phyloP scores from a whole-genome alignment of 768 basidiomycete species.

The Calocera cornea region DNA sequence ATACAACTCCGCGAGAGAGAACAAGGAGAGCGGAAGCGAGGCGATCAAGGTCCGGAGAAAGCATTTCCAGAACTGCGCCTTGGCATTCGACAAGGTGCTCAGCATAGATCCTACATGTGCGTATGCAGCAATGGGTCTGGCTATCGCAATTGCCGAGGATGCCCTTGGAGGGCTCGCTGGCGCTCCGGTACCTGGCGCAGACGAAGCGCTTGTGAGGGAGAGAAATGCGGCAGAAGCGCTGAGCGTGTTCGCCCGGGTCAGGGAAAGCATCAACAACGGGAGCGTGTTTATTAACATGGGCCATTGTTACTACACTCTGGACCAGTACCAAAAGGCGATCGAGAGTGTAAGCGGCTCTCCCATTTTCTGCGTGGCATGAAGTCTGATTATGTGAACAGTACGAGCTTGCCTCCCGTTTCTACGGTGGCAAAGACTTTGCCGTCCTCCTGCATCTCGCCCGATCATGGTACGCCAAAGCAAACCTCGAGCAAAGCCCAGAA shows the following conservation, averaged over 20 bases:
- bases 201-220: constrained; percentile 48
- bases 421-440: constrained; percentile 56
- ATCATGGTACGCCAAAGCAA: constrained; percentile 89
- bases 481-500: constrained; percentile 68
- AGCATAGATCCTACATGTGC: constrained; percentile 73
- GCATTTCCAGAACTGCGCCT: constrained; percentile 68
- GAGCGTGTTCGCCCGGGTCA: constrained; percentile 77
- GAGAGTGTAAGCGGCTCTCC: constrained; percentile 53
- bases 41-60: constrained; percentile 55
- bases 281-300: constrained; percentile 94
- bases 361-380: not conserved
- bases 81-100: constrained; percentile 87
- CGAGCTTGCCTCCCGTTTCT: constrained; percentile 78
- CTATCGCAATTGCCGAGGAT: constrained; percentile 88
- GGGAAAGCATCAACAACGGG: constrained; percentile 69
- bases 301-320: constrained; percentile 82
- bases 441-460: constrained; percentile 76
- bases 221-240: constrained; percentile 77
- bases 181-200: constrained; percentile 27
- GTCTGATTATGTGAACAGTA: constrained; percentile 45
- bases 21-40: constrained; percentile 44
- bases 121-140: constrained; percentile 88
- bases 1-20: constrained; percentile 78
- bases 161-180: constrained; percentile 58
- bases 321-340: constrained; percentile 91